Evolutionary conservation across 202 grass and related monocot species (phyloP).

Genomic region (Schoenoplectus triqueter): DNA sequence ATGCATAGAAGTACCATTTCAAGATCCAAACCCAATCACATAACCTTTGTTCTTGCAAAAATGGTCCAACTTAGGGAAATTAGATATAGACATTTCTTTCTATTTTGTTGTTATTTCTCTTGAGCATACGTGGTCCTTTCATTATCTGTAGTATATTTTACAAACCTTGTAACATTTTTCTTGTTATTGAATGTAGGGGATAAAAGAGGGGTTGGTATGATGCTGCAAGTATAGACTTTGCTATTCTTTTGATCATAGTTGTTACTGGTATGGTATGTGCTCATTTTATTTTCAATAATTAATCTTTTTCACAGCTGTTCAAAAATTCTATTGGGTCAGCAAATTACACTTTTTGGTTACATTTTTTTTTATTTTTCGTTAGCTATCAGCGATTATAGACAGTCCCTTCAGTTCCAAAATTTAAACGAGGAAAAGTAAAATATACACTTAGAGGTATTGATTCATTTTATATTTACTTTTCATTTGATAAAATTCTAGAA

Average conservation of each 20-base stretch:
- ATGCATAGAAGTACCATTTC: no score
- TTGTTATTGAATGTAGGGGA: slow-evolving; percentile 53
- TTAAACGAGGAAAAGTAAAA: slow-evolving; percentile 96
- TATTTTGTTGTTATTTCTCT: slow-evolving; percentile 16
- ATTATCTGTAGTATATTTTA: background rate
- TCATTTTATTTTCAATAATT: background rate
- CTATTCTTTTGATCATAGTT: slow-evolving; percentile 86
- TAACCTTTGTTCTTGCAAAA: no score
- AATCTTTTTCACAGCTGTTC: background rate
- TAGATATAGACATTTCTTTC: slow-evolving; percentile 21
- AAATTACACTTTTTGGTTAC: slow-evolving; percentile 23
- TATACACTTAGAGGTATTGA: slow-evolving; percentile 77
- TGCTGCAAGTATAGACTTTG: slow-evolving; percentile 92
- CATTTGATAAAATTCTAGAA: background rate
- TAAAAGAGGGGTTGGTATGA: slow-evolving; percentile 98
- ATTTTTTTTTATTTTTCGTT: slow-evolving; percentile 30
- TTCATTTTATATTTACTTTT: slow-evolving; percentile 21
- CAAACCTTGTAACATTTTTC: background rate
- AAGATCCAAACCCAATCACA: no score
- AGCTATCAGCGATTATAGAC: slow-evolving; percentile 89
- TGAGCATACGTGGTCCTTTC: slow-evolving; percentile 11
- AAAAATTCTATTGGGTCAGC: background rate
- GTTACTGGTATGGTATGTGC: slow-evolving; percentile 83
- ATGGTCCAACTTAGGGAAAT: background rate
- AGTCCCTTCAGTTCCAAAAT: slow-evolving; percentile 95